phyloP scores from a whole-genome alignment of 192 early-diverging fungal species.

The Coemansia sp. region DNA sequence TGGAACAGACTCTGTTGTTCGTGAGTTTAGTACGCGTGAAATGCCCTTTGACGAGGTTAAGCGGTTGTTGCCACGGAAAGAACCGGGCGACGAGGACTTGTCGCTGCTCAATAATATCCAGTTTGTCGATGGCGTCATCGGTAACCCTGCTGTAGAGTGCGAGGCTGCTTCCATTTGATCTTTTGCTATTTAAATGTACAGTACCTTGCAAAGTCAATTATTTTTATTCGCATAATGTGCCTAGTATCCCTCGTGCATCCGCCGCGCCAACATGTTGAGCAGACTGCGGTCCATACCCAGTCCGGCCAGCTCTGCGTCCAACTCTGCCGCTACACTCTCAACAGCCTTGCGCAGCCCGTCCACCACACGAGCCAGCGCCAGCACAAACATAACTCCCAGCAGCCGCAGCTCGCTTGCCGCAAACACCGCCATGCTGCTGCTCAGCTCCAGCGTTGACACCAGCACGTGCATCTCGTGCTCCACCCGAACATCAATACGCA shows the following conservation, averaged over 20 bases:
- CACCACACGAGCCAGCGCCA: constrained; percentile 31
- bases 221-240: not conserved
- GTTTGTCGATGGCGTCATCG: constrained; percentile 47
- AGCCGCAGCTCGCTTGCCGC: constrained; percentile 28
- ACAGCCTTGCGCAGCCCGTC: constrained; percentile 4
- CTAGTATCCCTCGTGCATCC: constrained; percentile 42
- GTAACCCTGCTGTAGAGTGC: constrained; percentile 23
- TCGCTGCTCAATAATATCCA: constrained; percentile 50
- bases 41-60: constrained; percentile 57
- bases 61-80: constrained; percentile 29
- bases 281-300: constrained; percentile 28
- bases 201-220: not conserved
- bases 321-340: constrained; percentile 7
- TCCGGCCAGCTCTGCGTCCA: constrained; percentile 14
- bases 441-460: constrained; percentile 45
- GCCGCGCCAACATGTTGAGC: constrained; percentile 29
- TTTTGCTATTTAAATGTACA: not conserved
- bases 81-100: constrained; percentile 48
- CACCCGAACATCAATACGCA: constrained; percentile 11
- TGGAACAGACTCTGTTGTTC: constrained; percentile 57
- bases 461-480: constrained; percentile 26
- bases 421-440: constrained; percentile 42
- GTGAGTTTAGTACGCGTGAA: constrained; percentile 74
- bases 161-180: constrained; percentile 19
- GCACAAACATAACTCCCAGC: constrained; percentile 22